Conservation (phyloP, 257 asterid species). For the Nicotiana benthamiana region DNA sequence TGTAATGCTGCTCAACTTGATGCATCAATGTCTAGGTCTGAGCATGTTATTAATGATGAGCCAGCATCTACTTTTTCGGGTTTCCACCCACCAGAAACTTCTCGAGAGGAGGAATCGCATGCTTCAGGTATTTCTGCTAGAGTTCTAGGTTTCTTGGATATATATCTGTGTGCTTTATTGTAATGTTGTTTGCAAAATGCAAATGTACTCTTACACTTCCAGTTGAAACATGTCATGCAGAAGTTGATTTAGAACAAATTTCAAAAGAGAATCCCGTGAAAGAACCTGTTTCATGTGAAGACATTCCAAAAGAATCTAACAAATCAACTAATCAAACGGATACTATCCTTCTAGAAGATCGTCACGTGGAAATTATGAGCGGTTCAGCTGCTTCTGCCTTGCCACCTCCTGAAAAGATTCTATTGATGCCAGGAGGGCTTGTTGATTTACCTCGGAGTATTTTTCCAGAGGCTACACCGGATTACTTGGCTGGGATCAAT, state of each 20-base stretch:
- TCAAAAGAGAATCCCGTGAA: slow-evolving; percentile 24
- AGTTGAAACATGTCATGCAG: slow-evolving; percentile 23
- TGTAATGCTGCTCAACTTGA: slow-evolving; percentile 45
- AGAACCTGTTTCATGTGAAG: slow-evolving; percentile 31
- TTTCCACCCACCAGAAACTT: slow-evolving; percentile 20
- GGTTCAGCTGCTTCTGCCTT: slow-evolving; percentile 34
- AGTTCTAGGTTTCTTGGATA: slow-evolving; percentile 44
- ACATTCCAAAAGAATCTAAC: slow-evolving; percentile 15
- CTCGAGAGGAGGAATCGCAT: slow-evolving; percentile 29
- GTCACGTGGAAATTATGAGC: slow-evolving; percentile 19
- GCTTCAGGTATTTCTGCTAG: slow-evolving; percentile 15
- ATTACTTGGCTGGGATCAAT: slow-evolving; percentile 29
- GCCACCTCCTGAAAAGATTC: slow-evolving; percentile 64
- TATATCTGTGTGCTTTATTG: background rate
- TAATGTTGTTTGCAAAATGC: background rate
- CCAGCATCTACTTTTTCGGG: slow-evolving; percentile 28
- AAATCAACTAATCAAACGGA: slow-evolving; percentile 28
- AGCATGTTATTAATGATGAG: slow-evolving; percentile 25
- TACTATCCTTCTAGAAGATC: slow-evolving; percentile 21
- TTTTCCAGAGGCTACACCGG: slow-evolving; percentile 49
- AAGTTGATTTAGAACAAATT: slow-evolving; percentile 28
- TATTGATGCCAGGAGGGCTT: slow-evolving; percentile 50
- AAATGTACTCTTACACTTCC: slow-evolving; percentile 14
- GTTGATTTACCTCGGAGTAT: slow-evolving; percentile 31
- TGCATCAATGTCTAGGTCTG: slow-evolving; percentile 22